Percentiles rank a stretch among this genome's conserved stretches.
phyloP scores from a whole-genome alignment of 768 basidiomycete genomes.

The Naganishia kalamii region DNA sequence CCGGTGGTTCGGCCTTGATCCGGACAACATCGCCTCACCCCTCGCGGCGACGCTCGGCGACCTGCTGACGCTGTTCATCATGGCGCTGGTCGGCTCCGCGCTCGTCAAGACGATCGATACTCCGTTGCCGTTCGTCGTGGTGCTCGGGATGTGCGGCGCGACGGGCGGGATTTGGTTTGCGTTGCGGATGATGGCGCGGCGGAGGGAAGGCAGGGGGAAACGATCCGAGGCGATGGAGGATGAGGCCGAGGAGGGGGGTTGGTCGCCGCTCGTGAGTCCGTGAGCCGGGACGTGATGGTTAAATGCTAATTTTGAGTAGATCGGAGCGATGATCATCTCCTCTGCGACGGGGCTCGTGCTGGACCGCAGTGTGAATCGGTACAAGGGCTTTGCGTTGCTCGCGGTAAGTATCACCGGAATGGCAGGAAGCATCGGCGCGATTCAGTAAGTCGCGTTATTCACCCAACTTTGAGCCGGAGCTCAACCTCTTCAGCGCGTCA shows the following conservation, averaged over 20 bases:
- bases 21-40: slow-evolving; percentile 94
- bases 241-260: slow-evolving; percentile 62
- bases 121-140: slow-evolving; percentile 57
- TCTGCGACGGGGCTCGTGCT: slow-evolving; percentile 85
- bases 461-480: background rate
- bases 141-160: slow-evolving; percentile 41
- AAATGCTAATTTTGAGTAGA: slow-evolving; percentile 21
- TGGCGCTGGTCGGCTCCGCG: slow-evolving; percentile 58
- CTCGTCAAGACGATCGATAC: slow-evolving; percentile 64
- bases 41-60: slow-evolving; percentile 89
- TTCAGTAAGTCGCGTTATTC: slow-evolving; percentile 47
- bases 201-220: background rate
- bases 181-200: background rate
- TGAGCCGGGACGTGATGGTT: background rate
- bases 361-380: slow-evolving; percentile 78
- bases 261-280: slow-evolving; percentile 64
- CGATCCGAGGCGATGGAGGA: background rate
- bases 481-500: slow-evolving; percentile 55
- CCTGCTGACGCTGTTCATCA: slow-evolving; percentile 75
- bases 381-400: slow-evolving; percentile 78
- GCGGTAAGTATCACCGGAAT: slow-evolving; percentile 85
- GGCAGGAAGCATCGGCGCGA: slow-evolving; percentile 81
- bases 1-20: slow-evolving; percentile 68
- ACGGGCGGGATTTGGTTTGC: slow-evolving; percentile 7
- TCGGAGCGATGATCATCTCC: slow-evolving; percentile 52